Evolutionary conservation across 805 yeast genomes (phyloP).

Genomic region (Alloascoidea hylecoeti): DNA sequence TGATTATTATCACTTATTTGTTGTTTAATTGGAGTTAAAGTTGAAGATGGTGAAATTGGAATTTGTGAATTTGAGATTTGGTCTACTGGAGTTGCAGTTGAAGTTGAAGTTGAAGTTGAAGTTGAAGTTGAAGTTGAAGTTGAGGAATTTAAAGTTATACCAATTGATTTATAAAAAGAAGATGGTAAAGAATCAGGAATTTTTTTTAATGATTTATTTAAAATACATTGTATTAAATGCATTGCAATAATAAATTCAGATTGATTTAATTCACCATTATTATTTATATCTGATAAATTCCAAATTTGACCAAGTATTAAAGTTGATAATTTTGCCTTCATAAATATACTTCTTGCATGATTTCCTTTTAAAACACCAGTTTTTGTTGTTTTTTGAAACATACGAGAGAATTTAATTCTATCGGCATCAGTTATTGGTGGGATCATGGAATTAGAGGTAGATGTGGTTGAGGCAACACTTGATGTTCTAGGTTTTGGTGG

Average conservation of each 20-base stretch:
- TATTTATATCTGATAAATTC: slow-evolving; percentile 56
- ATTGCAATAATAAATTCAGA: slow-evolving; percentile 63
- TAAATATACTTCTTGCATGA: slow-evolving; percentile 57
- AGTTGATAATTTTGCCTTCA: slow-evolving; percentile 65
- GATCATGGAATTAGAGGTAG: slow-evolving; percentile 16
- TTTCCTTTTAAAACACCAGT: slow-evolving; percentile 38
- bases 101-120: slow-evolving; percentile 26
- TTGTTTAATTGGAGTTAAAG: no score
- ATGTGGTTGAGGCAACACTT: slow-evolving; percentile 20
- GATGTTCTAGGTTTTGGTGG: slow-evolving; percentile 5
- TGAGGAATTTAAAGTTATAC: slow-evolving; percentile 11
- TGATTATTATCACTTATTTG: no score
- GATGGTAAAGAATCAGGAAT: slow-evolving; percentile 25
- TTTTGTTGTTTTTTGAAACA: slow-evolving; percentile 49
- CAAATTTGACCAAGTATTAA: slow-evolving; percentile 57
- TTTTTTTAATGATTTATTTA: slow-evolving; percentile 40
- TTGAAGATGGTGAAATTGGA: slow-evolving; percentile 21
- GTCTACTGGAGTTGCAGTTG: no score
- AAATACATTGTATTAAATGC: slow-evolving; percentile 64
- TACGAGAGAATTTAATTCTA: slow-evolving; percentile 43
- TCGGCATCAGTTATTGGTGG: slow-evolving; percentile 44
- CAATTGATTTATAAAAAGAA: not conserved
- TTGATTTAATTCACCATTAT: slow-evolving; percentile 43
- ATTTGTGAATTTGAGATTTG: not conserved
- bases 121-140: slow-evolving; percentile 3